Evolutionary conservation across 2,329 filamentous ascomycete species (phyloP), one percentile per base, ranked within the genome.

Genomic region (Rhexocercosporidium sp.): DNA sequence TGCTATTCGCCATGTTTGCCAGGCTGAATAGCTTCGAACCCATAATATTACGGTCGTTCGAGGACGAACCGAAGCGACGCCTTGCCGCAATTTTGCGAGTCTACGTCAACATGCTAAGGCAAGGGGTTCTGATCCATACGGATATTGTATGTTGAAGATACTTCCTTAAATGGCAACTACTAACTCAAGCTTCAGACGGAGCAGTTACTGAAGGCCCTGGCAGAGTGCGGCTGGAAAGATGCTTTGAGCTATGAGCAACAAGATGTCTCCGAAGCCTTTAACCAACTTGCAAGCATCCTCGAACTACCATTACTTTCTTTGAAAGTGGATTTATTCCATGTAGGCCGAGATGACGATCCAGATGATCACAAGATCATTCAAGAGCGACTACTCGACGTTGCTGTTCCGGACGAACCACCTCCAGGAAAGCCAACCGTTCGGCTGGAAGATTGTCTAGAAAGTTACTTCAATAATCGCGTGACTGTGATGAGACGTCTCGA

Each of bases 351-450:
- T 74, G 88, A 91, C 69, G 90, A 91, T 59, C 88, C 88, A 47
- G 94, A 96, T 71, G 96, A 99, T 75, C 95, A 98, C 82, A 97
- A 96, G 77, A 93, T 97, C 66, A 89, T 97, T 62, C 95, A 97
- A 72, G 96, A 99, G 80, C 86, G 96, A 62, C 81, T 97, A 25
- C 83, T 99, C 7, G 96, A 98, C 75, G 88, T 99, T 47, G 94
- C 94, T 0, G 92, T 99, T n/a, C 92, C 93, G 0, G 84, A 90
- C 0, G 90, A 92, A 59, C 85, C 89, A 6, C 75, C 80, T 7
- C 88, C 92, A 54, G 90, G 89, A 27, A 88, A 88, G 66, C 84
- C 86, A 2, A 44, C 37, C 18, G 85, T 97, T 69, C 94, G 90
- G 31, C 81, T 99, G 22, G 96, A 98, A 79, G 92, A 96, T 72